Evolutionary conservation across 345 rosid genomes (phyloP), one percentile per base, ranked within the genome.

Genomic region (Citrus trifoliata): DNA sequence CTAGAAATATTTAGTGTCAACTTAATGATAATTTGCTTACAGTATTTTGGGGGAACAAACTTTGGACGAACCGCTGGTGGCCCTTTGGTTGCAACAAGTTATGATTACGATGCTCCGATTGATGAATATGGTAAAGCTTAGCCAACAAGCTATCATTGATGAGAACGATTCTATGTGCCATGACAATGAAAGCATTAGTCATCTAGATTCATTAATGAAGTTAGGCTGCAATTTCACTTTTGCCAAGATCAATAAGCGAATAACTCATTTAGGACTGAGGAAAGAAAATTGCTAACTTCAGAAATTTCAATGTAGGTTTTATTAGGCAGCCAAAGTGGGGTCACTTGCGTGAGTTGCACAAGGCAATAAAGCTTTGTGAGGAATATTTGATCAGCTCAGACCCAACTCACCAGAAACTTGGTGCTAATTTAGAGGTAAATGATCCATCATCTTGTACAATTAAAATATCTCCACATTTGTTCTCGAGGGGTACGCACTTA

Each of bases 11-110:
- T 16, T 48, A 38, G 35, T 19, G 6, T 69, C 68, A 37, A 7
- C 9, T 13, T 71, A 65, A 76, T 68, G 76, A 70, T 66, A 79
- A 62, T 74, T 71, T 56, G 35, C 61, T 63, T 79, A 83, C 83
- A 90, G 92, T 90, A 89, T 81, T 90, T 90, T 73, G 42, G 94
- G 94, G 94, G 92, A 79, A 90, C 90, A 80, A 90, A 89, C 85
- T 89, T 90, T 56, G 92, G 92, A 64, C 81, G 92, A 80, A 90
- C 90, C 0, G 91, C 91, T 6, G 94, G 94, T 70, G 94, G 94
- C 64, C 92, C 91, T 75, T 55, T 90, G 75, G 56, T 88, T 70
- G 92, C 94, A 55, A 86, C 94, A 21, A 90, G 92, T 80, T 90
- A 90, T 60, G 94, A 89, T 79, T 90, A 90, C 68, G 92, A 90